Percentiles rank a stretch among this genome's conserved stretches.
Evolutionary conservation across 2,329 filamentous ascomycete genomes (phyloP).

Genomic region (Xylariaceae sp.): DNA sequence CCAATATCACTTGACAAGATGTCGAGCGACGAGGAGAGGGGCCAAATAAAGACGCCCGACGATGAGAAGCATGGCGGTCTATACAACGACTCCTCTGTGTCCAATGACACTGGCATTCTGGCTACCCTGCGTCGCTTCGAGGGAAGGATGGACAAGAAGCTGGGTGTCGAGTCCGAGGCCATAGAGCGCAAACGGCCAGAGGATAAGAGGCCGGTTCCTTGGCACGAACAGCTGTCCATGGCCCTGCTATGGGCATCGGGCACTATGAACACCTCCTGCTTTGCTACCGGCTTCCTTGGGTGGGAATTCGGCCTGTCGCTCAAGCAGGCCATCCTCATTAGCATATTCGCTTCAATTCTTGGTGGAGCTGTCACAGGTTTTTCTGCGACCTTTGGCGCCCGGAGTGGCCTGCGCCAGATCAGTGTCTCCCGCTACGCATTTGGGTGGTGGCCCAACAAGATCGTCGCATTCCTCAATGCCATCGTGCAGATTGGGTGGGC

Average conservation of each 20-base stretch:
- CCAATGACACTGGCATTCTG: constrained; percentile 5
- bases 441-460: constrained; percentile 48
- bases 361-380: constrained; percentile 42
- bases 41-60: constrained; percentile 1
- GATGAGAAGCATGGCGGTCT: neutral
- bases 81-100: neutral
- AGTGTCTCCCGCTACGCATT: constrained; percentile 47
- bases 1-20: neutral
- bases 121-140: constrained; percentile 13
- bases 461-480: constrained; percentile 47
- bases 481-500: constrained; percentile 49
- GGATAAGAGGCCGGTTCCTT: constrained; percentile 35
- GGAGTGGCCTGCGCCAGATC: constrained; percentile 48
- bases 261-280: constrained; percentile 49
- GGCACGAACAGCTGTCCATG: constrained; percentile 35
- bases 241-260: constrained; percentile 49
- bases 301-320: constrained; percentile 45
- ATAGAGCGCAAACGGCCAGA: constrained; percentile 43
- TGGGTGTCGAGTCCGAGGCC: constrained; percentile 47
- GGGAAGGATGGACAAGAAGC: constrained; percentile 36
- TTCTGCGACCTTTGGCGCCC: constrained; percentile 48
- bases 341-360: constrained; percentile 43
- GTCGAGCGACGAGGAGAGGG: constrained; percentile 8
- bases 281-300: constrained; percentile 49
- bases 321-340: constrained; percentile 40